Evolutionary conservation across 2,329 filamentous ascomycete species (phyloP), one percentile per base, ranked within the genome.

Genomic region (Zasmidium angulare): DNA sequence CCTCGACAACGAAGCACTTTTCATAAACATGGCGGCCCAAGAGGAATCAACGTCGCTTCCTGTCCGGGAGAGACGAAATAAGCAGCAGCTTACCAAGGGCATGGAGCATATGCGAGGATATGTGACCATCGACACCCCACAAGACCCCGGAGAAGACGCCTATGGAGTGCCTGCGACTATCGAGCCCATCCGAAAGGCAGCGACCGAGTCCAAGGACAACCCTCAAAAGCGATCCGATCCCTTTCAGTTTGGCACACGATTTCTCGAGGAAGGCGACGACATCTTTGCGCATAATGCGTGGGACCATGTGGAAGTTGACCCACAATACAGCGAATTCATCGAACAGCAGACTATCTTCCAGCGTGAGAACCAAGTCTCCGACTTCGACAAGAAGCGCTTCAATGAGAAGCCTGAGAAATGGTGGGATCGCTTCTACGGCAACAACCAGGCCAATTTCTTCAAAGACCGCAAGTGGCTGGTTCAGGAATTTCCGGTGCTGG

Each of bases 401-500:
- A 98, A 97, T 74, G 81, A 83, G 49, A 86, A 96, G 65, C 95
- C 95, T 0, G 93, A 91, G 63, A 96, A 92, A 76, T 98, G 92
- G 91, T 99, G 95, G 95, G 95, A 99, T 71, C 79, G 89, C 56
- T 99, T 99, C 78, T 99, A 99, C 81, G 93, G 95, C 78, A 96
- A 98, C 79, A 98, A 99, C 77, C 90, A 90, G 20, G 85, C 88
- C 69, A 98, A 98, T 72, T 99, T 99, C 78, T 99, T 99, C 86
- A 99, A 99, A 78, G 90, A 99, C 73, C 86, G 95, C 64, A 98
- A 98, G 75, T 99, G 95, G 95, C 80, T 99, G 29, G 89, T 89
- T 65, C 93, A 98, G 75, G 95, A 99, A 75, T 99, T 99, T 66
- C 95, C 95, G 0, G 79, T 98, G 2, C 79, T 99, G n/a, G 85